Base-by-base conservation (phyloP, 352 stramenopile genomes). In the Pilasporangium apinafurcum region DNA sequence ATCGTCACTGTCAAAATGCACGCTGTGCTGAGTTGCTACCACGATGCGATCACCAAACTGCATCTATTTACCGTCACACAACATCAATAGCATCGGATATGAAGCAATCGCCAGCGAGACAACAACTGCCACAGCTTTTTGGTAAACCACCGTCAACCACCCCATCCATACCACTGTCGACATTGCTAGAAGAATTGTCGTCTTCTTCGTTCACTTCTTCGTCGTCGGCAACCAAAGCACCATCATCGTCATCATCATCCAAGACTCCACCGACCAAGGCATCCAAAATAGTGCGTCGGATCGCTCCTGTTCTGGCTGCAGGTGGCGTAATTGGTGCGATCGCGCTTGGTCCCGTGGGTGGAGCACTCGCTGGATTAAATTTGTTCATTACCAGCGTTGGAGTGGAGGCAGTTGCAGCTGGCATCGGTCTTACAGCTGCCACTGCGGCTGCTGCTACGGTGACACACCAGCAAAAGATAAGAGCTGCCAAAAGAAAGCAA, bases 341-440 rank as follows among this genome's bases (percentile, higher is more conserved):
- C 29, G 74, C 68, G 0, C 52, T 86, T 21, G 64, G 63, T 0
- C 74, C 74, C 26, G 65, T 65, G 0, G 68, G 54, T 0, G 70
- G 67, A 10, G 54, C 81, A 4, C 44, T 86, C 28, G 70, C 74
- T n/a, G 70, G 70, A 17, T 22, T 86, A 3, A 83, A 83, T 40
- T 60, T 84, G 48, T 44, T 84, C 17, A 46, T 84, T 2, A 56
- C 68, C 0, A 70, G 62, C 38, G 65, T 86, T 3, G 68, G 65
- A 1, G 48, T 70, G 0, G 74, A 87, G 44, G 74, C 68, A 0
- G 45, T 87, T 26, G 63, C 76, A 22, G 71, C 71, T 2, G 74
- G 74, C 0, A 56, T 87, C 41, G 75, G 75, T 25, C 50, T 86
- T 6, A 84, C 74, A 1, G 74, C 71, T 0, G 68, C 65, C 34